Evolutionary conservation across 2,329 filamentous ascomycete species (phyloP).

Genomic region (Aureobasidium sp.): DNA sequence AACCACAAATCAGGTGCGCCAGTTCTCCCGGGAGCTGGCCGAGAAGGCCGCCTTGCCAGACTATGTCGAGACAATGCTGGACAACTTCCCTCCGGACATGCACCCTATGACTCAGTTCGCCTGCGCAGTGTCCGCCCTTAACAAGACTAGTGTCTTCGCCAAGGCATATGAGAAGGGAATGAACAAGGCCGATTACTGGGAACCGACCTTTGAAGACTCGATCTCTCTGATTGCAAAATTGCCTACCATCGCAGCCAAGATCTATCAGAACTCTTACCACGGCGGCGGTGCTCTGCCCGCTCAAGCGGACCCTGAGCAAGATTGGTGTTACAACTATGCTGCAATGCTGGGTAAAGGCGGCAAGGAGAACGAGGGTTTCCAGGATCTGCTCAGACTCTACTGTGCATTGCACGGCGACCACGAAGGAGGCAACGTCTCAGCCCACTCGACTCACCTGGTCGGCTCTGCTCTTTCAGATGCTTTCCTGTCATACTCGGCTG

Average conservation of each 20-base stretch:
- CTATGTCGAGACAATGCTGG: conserved; percentile 81
- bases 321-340: conserved; percentile 99
- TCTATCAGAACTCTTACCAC: conserved; percentile 87
- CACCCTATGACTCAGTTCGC: conserved; percentile 99
- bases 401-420: conserved; percentile 96
- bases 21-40: conserved; percentile 77
- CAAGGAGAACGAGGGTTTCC: conserved; percentile 84
- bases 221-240: conserved; percentile 94
- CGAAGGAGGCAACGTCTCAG: conserved; percentile 95
- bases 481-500: conserved; percentile 92
- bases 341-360: conserved; percentile 89
- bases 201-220: conserved; percentile 91
- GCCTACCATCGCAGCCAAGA: conserved; percentile 92
- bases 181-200: conserved; percentile 97
- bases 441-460: conserved; percentile 89
- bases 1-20: conserved; percentile 70
- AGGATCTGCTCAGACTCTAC: conserved; percentile 89
- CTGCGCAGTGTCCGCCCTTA: conserved; percentile 90
- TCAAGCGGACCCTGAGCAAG: conserved; percentile 72
- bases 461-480: conserved; percentile 91
- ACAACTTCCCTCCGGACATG: conserved; percentile 79
- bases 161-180: conserved; percentile 86
- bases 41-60: conserved; percentile 75
- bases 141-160: conserved; percentile 89
- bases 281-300: conserved; percentile 66